Evolutionary conservation across 2,329 filamentous ascomycete genomes (phyloP), one percentile per base, ranked within the genome.

Genomic region (Monilinia vaccinii-corymbosi): DNA sequence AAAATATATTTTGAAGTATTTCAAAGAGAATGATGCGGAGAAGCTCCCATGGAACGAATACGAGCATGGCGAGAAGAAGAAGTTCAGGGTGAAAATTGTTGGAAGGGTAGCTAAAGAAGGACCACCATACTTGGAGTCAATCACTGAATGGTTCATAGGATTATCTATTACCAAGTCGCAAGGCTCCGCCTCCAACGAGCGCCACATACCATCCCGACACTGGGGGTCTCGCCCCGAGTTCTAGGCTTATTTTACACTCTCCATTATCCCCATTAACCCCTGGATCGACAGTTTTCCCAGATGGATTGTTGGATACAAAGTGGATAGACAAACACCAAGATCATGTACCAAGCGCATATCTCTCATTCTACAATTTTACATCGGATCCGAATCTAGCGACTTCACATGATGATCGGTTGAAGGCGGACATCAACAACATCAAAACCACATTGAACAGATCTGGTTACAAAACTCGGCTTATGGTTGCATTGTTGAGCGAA

Each of bases 271-370:
- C 93, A 0, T 79, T 97, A 34, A 94, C 89, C 44, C 91, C 92
- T 4, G 81, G 81, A 9, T 96, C 93, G 9, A 79, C 84, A 2
- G 80, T 95, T 3, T 97, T 94, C 71, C 92, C 93, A 9, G 94
- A 97, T 74, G 94, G 93, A 5, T 77, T 97, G 61, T 84, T 97
- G 71, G 85, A 91, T 62, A 81, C 86, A 23, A 75, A 83, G 62
- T 99, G 93, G 93, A 79, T 96, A 58, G 82, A 83, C 62, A 99
- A 97, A 72, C 93, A 97, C 72, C 92, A 96, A 70, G 79, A 88
- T 56, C 78, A 91, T 21, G 80, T 97, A 25, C 93, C 93, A 1
- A 88, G 90, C 63, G 81, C 90, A 31, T 87, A 90, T 66, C 73
- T 96, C 36, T 88, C 87, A 65, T 94, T 95, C 75, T 96, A 95